These are phyloP conservation scores for Cordyceps farinosa DNA, from an alignment of 2,329 filamentous ascomycete genomes.

Conservation along the genomic window DNA sequence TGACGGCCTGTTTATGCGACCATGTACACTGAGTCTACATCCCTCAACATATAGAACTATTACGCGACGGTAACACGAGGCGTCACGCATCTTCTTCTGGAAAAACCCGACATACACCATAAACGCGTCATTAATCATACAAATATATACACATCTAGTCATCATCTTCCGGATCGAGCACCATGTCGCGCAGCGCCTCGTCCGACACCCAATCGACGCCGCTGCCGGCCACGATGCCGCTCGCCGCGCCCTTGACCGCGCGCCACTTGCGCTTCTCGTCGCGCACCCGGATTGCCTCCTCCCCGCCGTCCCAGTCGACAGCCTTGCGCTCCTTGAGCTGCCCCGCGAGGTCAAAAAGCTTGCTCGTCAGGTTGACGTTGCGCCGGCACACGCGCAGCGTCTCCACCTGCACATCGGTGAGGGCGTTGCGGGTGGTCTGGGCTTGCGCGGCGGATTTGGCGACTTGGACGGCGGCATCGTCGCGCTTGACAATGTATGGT, in stretches of 20 bases:
- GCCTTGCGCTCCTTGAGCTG: constrained; percentile 51
- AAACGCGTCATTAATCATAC: neutral
- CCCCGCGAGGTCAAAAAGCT: constrained; percentile 61
- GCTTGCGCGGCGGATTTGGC: constrained; percentile 56
- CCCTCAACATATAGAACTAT: no score
- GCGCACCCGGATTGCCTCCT: constrained; percentile 55
- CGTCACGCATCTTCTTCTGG: no score
- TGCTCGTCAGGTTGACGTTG: constrained; percentile 61
- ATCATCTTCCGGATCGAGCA: constrained; percentile 62
- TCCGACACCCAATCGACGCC: constrained; percentile 78
- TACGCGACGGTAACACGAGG: no score
- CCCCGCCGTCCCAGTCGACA: constrained; percentile 51
- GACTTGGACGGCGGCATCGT: constrained; percentile 61
- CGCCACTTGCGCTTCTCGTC: constrained; percentile 65
- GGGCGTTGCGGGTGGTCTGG: constrained; percentile 46
- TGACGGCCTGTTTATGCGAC: no score
- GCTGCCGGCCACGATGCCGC: constrained; percentile 74
- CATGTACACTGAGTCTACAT: no score
- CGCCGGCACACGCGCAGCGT: constrained; percentile 52
- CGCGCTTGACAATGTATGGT: constrained; percentile 63
- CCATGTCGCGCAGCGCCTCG: constrained; percentile 62
- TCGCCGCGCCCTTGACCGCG: constrained; percentile 74
- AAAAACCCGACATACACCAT: neutral
- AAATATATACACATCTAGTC: constrained; percentile 22
- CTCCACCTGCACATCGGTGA: constrained; percentile 56